These are phyloP conservation scores for Thelephora ganbajun DNA, from an alignment of 768 basidiomycete genomes.

Conservation along the genomic window DNA sequence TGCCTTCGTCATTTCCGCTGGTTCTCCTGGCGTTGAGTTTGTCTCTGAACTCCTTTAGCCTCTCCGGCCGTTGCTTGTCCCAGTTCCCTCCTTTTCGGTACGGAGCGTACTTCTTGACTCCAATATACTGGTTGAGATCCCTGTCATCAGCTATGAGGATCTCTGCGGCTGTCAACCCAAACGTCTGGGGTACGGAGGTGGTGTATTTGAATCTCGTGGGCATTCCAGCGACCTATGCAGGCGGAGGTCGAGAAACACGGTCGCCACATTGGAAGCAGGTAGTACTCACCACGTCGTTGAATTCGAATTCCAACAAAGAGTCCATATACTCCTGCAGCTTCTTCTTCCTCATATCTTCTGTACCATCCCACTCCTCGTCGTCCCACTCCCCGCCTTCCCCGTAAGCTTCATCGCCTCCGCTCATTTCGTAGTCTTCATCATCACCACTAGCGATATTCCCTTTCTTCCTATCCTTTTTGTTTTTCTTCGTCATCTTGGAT, in stretches of 20 bases:
- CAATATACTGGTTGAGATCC: conserved; percentile 86
- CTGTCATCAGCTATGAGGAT: conserved; percentile 85
- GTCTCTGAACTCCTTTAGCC: conserved; percentile 59
- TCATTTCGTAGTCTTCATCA: conserved; percentile 30
- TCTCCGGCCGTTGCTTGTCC: conserved; percentile 49
- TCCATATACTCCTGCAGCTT: conserved; percentile 84
- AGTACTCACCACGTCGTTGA: conserved; percentile 80
- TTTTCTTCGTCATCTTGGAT: conserved; percentile 40
- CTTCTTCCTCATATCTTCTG: conserved; percentile 80
- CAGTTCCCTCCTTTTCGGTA: conserved; percentile 58
- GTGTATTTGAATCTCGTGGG: conserved; percentile 91
- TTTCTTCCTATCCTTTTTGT: conserved; percentile 35
- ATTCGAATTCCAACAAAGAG: conserved; percentile 80
- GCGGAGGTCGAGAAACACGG: conserved; percentile 1
- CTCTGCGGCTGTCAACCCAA: conserved; percentile 67
- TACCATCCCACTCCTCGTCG: conserved; percentile 70
- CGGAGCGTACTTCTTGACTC: conserved; percentile 83
- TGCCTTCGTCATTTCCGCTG: conserved; percentile 8
- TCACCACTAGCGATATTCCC: conserved; percentile 28
- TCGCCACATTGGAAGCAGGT: not conserved
- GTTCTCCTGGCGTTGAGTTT: conserved; percentile 25
- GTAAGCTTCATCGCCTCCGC: conserved; percentile 44
- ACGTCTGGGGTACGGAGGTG: conserved; percentile 46
- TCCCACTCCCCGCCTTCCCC: conserved; percentile 38
- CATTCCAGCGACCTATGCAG: conserved; percentile 63